Base-by-base conservation (phyloP, 2,329 filamentous ascomycete genomes). In the Sarocladiaceae sp. region DNA sequence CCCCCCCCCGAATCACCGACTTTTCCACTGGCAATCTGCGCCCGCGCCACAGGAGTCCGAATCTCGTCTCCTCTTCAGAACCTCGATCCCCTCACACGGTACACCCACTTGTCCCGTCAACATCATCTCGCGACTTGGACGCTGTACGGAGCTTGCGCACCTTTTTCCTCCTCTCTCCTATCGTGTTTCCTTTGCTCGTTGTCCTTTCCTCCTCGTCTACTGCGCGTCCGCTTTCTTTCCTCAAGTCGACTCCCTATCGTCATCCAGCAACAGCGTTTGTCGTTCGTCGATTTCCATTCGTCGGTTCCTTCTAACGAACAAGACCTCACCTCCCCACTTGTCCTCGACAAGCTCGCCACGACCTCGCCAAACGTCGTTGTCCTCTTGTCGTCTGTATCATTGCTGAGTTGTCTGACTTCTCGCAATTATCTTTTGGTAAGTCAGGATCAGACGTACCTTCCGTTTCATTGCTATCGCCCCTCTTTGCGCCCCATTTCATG, bases 161-260 rank as follows among this genome's bases (percentile, higher is more conserved):
- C 37, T 41, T 41, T 41, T 16, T 16, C 37, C 20, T 23, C 23
- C 23, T 23, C 50, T 53, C 46, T 46, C 43, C 42, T 48, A 37
- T 47, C 48, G 37, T 45, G 33, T 52, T 50, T 50, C 45, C 49
- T 53, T 49, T 27, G 48, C 48, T 48, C 48, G 45, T 52, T n/a
- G n/a, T n/a, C n/a, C 50, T 53, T 48, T 53, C 50, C 48, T 55
- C 50, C 50, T 50, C 48, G 44, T 45, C 49, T 46, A 29, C 24
- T 43, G 51, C 23, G 51, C 41, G 39, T 50, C 41, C 44, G 32
- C 43, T 53, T 48, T 34, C 40, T 43, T 45, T 43, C 48, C 40
- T 51, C 39, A 49, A 45, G 43, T 49, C 37, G 44, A 34, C 37
- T 46, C 41, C 50, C 43, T 57, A 56, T 55, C 53, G 47, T 52